Percentiles rank a stretch among this genome's conserved stretches.
Conservation (phyloP, 441 rosid species). For the Metrosideros polymorpha region DNA sequence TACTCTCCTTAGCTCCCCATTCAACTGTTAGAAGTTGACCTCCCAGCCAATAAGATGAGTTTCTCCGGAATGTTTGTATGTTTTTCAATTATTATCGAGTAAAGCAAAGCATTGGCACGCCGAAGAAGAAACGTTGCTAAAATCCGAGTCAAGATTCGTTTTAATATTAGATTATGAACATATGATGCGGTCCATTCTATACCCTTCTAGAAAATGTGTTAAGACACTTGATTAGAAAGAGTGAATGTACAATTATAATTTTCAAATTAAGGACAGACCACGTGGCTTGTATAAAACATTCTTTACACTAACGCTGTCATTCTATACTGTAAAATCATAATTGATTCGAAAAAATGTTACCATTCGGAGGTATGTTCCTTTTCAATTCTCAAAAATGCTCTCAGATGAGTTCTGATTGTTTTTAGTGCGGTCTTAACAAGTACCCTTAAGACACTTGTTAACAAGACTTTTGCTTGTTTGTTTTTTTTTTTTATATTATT, state of each 20-base stretch:
- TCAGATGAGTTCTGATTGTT: neutral
- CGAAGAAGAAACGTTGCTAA: neutral
- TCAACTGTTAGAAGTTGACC: neutral
- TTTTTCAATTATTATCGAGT: neutral
- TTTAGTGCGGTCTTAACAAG: no score
- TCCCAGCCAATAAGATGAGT: neutral
- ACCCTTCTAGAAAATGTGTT: neutral
- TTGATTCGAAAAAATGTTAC: neutral
- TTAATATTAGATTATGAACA: neutral
- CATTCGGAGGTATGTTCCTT: neutral
- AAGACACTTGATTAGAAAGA: neutral
- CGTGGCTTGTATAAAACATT: accelerated
- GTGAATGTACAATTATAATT: neutral
- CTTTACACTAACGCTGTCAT: neutral
- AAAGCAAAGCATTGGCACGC: neutral
- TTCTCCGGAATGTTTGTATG: neutral
- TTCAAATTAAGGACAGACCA: neutral
- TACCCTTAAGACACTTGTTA: neutral
- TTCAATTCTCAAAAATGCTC: neutral
- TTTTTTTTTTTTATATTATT: neutral
- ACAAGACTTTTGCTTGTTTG: neutral
- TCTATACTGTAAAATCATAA: neutral
- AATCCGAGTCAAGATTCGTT: neutral
- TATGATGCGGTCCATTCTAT: neutral
- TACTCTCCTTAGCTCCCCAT: neutral